Evolutionary conservation across 2,329 filamentous ascomycete species (phyloP), one percentile per base, ranked within the genome.

Genomic region (Scopulariopsis brevicaulis): DNA sequence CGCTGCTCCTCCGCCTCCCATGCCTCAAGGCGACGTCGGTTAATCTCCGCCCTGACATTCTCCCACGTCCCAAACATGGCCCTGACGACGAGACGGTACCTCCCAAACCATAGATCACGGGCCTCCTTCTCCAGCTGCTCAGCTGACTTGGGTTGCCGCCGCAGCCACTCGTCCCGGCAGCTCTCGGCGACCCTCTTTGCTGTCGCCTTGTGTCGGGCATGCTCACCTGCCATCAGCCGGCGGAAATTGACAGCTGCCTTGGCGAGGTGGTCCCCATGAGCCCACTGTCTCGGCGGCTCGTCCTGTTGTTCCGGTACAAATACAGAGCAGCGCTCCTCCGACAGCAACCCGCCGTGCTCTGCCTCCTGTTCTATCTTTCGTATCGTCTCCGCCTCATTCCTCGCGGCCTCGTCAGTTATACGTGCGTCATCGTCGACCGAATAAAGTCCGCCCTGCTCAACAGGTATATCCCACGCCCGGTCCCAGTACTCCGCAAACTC

Each of bases 91-190:
- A 85, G 80, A 60, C 83, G 89, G 69, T 94, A 96, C 32, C 84
- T 81, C 53, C 75, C 73, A 60, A 85, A 77, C 70, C 84, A 84
- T 64, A 84, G 78, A 25, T 86, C 84, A 57, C 81, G 78, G 59
- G 89, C 84, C 67, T 97, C 93, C 15, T 82, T 82, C 64, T 92
- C 85, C 20, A 96, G 79, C 68, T 97, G 87, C 66, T 96, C 90
- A 1, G 81, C 77, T 0, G 86, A 85, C 64, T 90, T 90, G 12
- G 87, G 87, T 63, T 90, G 87, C 58, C 84, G 82, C 57, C 83
- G 76, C 56, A 84, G 76, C 87, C 88, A 92, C 67, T 86, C 86
- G 15, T 90, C 87, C 57, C 86, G 77, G 64, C 89, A 90, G 52
- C 89, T 86, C 65, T 89, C 83, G 1, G 93, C 93, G 57, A 95